phyloP scores from a whole-genome alignment of 208 protist genomes.

The Trypanosoma vivax region DNA sequence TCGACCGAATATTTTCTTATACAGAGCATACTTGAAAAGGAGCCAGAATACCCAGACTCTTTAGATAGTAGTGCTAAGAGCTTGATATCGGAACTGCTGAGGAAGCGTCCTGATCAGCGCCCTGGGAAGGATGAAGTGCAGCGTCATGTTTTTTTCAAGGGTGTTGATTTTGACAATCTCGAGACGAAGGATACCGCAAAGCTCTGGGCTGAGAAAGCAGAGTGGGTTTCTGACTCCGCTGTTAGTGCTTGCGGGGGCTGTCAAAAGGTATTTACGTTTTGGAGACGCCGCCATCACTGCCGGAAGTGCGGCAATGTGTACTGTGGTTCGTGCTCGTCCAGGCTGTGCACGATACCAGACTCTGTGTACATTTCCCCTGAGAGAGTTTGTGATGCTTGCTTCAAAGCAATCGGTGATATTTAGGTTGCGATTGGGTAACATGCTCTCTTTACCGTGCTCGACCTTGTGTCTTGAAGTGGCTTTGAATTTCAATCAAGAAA shows the following conservation, averaged over 20 bases:
- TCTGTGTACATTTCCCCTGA: slow-evolving; percentile 29
- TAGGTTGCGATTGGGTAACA: background rate
- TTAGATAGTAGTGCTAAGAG: slow-evolving; percentile 70
- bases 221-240: slow-evolving; percentile 75
- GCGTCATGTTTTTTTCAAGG: slow-evolving; percentile 69
- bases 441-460: too few species aligned
- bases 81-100: slow-evolving; percentile 66
- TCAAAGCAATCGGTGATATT: slow-evolving; percentile 8
- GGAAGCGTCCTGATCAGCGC: slow-evolving; percentile 63
- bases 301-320: slow-evolving; percentile 79
- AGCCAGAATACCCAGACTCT: slow-evolving; percentile 59
- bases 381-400: slow-evolving; percentile 38
- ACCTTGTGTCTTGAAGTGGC: too few species aligned
- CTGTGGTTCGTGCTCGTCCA: slow-evolving; percentile 59
- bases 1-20: slow-evolving; percentile 85
- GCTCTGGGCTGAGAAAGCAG: slow-evolving; percentile 66
- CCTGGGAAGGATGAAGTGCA: slow-evolving; percentile 60
- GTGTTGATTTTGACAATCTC: slow-evolving; percentile 57
- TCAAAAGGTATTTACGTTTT: slow-evolving; percentile 38
- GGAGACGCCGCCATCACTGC: slow-evolving; percentile 73
- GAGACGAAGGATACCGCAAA: slow-evolving; percentile 23
- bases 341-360: slow-evolving; percentile 34
- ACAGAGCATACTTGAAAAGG: slow-evolving; percentile 80
- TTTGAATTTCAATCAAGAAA: too few species aligned
- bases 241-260: slow-evolving; percentile 66